Conservation (phyloP, 345 rosid genomes). For the Sonneratia caseolaris region DNA sequence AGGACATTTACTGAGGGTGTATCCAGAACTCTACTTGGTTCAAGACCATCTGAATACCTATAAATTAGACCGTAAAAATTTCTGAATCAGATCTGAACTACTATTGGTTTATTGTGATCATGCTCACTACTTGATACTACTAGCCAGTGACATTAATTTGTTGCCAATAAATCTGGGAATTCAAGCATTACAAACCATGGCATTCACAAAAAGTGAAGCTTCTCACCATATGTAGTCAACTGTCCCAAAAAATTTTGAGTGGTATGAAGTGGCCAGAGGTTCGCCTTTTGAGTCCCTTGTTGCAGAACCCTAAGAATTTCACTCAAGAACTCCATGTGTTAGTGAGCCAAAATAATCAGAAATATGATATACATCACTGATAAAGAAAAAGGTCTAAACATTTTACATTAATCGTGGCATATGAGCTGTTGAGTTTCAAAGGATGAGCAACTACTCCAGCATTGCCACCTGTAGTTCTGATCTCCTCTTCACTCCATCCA, state of each 20-base stretch:
- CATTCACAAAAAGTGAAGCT: background rate
- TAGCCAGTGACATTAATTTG: background rate
- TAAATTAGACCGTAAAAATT: conserved; percentile 5
- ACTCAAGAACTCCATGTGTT: background rate
- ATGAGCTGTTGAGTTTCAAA: conserved; percentile 57
- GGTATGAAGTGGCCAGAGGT: conserved; percentile 81
- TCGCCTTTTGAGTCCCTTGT: conserved; percentile 50
- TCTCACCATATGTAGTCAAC: conserved; percentile 85
- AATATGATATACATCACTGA: background rate
- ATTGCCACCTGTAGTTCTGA: conserved; percentile 46
- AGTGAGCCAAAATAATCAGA: background rate
- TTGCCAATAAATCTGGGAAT: background rate
- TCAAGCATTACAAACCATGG: background rate
- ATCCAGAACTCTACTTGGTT: conserved; percentile 59
- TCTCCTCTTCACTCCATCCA: conserved; percentile 52
- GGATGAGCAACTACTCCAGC: conserved; percentile 44
- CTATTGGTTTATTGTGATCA: background rate
- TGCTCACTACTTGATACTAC: background rate
- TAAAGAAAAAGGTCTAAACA: background rate
- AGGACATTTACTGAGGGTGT: conserved; percentile 55
- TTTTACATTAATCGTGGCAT: conserved; percentile 47
- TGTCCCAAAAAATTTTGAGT: conserved; percentile 72
- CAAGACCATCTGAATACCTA: conserved; percentile 62
- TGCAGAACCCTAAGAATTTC: conserved; percentile 40
- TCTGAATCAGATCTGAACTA: background rate